Base-by-base conservation (phyloP, 345 rosid genomes). In the Populus pruinosa region DNA sequence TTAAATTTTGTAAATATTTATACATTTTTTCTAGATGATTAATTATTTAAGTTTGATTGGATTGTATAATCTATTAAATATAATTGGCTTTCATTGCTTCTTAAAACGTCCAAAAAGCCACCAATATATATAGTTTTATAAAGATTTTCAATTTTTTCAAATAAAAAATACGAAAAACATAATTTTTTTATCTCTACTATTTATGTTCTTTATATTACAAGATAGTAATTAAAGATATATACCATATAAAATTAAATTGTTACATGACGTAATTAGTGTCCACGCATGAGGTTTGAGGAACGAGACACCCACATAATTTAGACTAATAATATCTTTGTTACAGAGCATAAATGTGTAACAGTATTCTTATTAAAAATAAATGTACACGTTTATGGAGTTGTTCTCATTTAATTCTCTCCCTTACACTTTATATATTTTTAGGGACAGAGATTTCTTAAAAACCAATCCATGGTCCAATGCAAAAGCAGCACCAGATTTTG, bases 401-500 rank as follows among this genome's bases (percentile, higher is more conserved):
- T 69, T 74, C 69, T 41, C 41, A 69, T 81, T 82, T 69, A 35
- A 73, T 29, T 55, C 8, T n/a, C 5, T 10, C 16, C 20, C 31
- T 27, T 17, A 23, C 35, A 20, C 7, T 21, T 8, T 23, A 16
- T 63, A 66, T 41, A 50, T 70, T 38, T 59, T 35, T 71, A 53
- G 75, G 65, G 77, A 31, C n/a, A 29, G 76, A 74, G 90, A 79
- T 89, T 79, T 79, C 92, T 89, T 87, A 76, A 81, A 89, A 78
- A 77, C 68, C 88, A 87, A 89, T 89, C 89, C 85, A 87, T 41
- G 44, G 62, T 76, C 62, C 78, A 55, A 80, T 73, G 82, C 74
- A 86, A 89, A 86, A 86, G 88, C 81, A 84, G 81, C 80, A 81
- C 86, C 89, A 72, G 78, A 87, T 88, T 41, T 90, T 80, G 92